Evolutionary conservation across 805 yeast species (phyloP).

Genomic region (Yamadazyma nakazawae): DNA sequence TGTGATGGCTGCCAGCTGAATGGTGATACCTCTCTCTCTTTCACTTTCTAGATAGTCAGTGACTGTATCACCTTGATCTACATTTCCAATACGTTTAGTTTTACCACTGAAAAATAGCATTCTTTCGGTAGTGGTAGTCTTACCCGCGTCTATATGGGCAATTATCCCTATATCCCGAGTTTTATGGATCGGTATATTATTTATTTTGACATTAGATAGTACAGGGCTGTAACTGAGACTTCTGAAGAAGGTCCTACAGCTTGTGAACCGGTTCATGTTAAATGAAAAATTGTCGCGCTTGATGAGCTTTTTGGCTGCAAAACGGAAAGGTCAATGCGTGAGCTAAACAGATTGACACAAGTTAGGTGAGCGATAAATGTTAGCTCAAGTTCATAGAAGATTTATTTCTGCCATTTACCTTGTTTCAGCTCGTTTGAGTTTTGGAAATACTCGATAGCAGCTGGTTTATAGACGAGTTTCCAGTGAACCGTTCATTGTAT

Average conservation of each 20-base stretch:
- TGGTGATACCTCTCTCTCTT: constrained; percentile 89
- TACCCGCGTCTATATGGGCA: constrained; percentile 99
- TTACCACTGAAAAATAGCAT: constrained; percentile 89
- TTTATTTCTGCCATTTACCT: no score
- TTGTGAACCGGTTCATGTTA: neutral
- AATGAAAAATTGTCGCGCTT: neutral
- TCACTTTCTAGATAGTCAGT: constrained; percentile 91
- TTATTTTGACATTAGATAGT: constrained; percentile 1
- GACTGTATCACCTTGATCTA: constrained; percentile 94
- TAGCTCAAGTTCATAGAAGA: no score
- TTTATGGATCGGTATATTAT: constrained; percentile 19
- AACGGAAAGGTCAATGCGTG: no score
- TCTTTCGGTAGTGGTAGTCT: constrained; percentile 95
- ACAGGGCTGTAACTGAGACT: neutral
- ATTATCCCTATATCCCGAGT: constrained; percentile 91
- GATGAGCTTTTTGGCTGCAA: neutral
- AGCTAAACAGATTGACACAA: no score
- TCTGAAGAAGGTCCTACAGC: neutral
- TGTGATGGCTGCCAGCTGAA: constrained; percentile 93
- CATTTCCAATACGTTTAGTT: constrained; percentile 80
- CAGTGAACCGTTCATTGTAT: no score
- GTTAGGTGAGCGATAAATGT: no score
- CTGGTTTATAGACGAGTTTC: no score
- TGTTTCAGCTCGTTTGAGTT: no score
- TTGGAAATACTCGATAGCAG: no score